A percentile compares a stretch with the other conserved stretches of the same genome.
Conservation (phyloP, 768 basidiomycete genomes). For the Boletus reticulatus region DNA sequence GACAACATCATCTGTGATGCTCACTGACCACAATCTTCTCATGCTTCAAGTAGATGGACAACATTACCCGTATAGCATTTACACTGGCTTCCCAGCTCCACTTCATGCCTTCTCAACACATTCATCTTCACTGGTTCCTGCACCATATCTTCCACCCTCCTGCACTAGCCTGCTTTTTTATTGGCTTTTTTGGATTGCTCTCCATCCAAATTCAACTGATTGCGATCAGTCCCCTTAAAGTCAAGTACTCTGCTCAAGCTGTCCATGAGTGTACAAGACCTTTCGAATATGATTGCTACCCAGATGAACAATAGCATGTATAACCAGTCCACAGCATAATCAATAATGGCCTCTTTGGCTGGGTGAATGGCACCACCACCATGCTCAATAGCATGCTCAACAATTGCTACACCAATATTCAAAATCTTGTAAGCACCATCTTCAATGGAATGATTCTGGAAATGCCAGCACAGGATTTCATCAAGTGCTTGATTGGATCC, state of each 20-base stretch:
- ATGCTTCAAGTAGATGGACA: slow-evolving; percentile 64
- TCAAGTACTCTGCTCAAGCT: slow-evolving; percentile 63
- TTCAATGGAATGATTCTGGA: slow-evolving; percentile 87
- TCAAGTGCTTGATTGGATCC: slow-evolving; percentile 86
- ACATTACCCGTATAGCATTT: slow-evolving; percentile 64
- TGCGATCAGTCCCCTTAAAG: slow-evolving; percentile 71
- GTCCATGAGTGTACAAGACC: slow-evolving; percentile 60
- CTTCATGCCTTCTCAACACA: slow-evolving; percentile 60
- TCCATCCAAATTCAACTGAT: slow-evolving; percentile 85
- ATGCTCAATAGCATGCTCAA: slow-evolving; percentile 85
- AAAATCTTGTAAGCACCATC: slow-evolving; percentile 69
- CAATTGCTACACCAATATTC: slow-evolving; percentile 83
- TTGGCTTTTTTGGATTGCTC: slow-evolving; percentile 88
- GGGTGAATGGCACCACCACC: slow-evolving; percentile 89
- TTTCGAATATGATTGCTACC: slow-evolving; percentile 67
- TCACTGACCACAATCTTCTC: slow-evolving; percentile 77
- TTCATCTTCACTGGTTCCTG: slow-evolving; percentile 82
- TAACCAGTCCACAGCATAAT: slow-evolving; percentile 74
- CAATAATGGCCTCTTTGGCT: slow-evolving; percentile 88
- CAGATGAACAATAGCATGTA: slow-evolving; percentile 84
- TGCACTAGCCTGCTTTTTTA: slow-evolving; percentile 86
- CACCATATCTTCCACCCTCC: slow-evolving; percentile 91
- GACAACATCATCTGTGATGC: slow-evolving; percentile 49
- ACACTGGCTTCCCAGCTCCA: slow-evolving; percentile 47
- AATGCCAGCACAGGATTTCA: slow-evolving; percentile 78